These are phyloP conservation scores for Pythium guiyangense DNA, from an alignment of 352 stramenopile genomes.

Conservation along the genomic window DNA sequence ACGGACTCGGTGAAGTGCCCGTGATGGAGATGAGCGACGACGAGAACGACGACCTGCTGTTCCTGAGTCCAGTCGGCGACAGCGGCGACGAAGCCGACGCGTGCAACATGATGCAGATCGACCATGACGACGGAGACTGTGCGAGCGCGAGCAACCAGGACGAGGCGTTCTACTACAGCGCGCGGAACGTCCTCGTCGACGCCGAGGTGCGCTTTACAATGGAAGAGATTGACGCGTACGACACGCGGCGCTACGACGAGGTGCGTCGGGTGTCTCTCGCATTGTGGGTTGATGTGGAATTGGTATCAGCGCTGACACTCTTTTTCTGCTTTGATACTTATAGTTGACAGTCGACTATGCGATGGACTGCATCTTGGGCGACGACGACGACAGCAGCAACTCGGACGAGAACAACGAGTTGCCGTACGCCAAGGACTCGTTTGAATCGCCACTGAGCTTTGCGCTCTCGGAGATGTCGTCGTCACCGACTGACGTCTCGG, in stretches of 20 bases:
- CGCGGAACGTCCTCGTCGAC: conserved; percentile 40
- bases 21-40: conserved; percentile 54
- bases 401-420: conserved; percentile 53
- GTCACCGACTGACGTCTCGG: conserved; percentile 60
- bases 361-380: conserved; percentile 63
- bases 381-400: conserved; percentile 39
- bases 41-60: conserved; percentile 39
- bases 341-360: conserved; percentile 48
- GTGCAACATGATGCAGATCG: conserved; percentile 39
- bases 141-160: conserved; percentile 11
- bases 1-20: conserved; percentile 56
- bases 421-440: conserved; percentile 58
- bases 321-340: conserved; percentile 3
- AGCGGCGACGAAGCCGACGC: not conserved
- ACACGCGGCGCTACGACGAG: conserved; percentile 61
- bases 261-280: conserved; percentile 16
- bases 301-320: no score
- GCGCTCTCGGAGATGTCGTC: conserved; percentile 59
- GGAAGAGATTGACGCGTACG: conserved; percentile 75
- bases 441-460: conserved; percentile 43
- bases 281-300: conserved; percentile 4
- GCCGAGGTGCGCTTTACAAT: conserved; percentile 57
- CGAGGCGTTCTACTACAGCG: conserved; percentile 48
- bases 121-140: conserved; percentile 31
- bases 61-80: conserved; percentile 3